These are phyloP conservation scores for Lomentospora prolificans DNA, from an alignment of 2,329 filamentous ascomycete species.

Conservation along the genomic window DNA sequence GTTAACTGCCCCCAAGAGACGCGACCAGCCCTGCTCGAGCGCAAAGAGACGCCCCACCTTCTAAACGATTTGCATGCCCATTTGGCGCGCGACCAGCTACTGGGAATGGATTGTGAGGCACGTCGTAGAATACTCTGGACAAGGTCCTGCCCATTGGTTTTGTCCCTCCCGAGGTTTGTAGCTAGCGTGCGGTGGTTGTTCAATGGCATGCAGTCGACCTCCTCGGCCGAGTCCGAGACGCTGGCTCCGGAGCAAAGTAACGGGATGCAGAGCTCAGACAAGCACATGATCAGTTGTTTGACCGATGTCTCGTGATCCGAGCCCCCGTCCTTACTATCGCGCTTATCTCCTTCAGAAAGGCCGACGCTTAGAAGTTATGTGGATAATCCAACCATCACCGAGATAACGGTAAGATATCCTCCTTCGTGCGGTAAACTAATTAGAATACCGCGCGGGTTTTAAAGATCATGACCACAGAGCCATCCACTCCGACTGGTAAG, in stretches of 20 bases:
- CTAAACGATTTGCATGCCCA: neutral
- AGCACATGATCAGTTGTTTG: neutral
- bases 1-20: slow-evolving; percentile 17
- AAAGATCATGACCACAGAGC: neutral
- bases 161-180: slow-evolving; percentile 8
- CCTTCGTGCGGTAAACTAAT: neutral
- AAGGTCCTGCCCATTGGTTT: neutral
- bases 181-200: slow-evolving; percentile 16
- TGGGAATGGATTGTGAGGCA: too few species aligned
- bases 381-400: neutral
- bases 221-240: slow-evolving; percentile 46
- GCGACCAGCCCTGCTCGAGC: slow-evolving; percentile 38
- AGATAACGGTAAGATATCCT: neutral
- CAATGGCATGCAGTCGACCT: slow-evolving; percentile 16
- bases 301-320: neutral
- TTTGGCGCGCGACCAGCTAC: slow-evolving; percentile 1
- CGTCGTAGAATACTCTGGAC: too few species aligned
- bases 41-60: slow-evolving; percentile 5
- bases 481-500: slow-evolving; percentile 11
- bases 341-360: slow-evolving; percentile 49
- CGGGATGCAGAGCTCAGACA: slow-evolving; percentile 12
- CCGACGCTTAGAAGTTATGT: slow-evolving; percentile 19
- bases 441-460: neutral
- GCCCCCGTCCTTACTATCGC: slow-evolving; percentile 41
- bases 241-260: slow-evolving; percentile 48